phyloP scores from a whole-genome alignment of 2,329 filamentous ascomycete genomes.

The Penicillium verrucosum region DNA sequence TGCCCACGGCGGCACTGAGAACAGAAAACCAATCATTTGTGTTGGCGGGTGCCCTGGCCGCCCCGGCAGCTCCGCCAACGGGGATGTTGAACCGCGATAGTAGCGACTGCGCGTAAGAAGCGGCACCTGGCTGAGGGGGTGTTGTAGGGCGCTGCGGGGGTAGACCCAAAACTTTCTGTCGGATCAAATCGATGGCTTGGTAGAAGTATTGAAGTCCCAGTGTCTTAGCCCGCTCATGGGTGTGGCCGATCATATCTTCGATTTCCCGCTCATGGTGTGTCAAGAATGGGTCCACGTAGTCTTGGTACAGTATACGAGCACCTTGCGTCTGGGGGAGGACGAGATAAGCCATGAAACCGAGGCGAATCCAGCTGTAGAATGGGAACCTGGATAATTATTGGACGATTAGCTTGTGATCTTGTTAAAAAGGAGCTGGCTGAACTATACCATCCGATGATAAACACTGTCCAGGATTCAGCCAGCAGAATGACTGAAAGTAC shows the following conservation, averaged over 20 bases:
- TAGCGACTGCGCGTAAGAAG: slow-evolving; percentile 72
- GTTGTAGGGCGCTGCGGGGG: slow-evolving; percentile 57
- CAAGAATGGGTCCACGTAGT: slow-evolving; percentile 83
- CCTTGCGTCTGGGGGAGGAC: slow-evolving; percentile 97
- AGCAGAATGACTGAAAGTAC: slow-evolving; percentile 78
- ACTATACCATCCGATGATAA: slow-evolving; percentile 74
- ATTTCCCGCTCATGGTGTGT: slow-evolving; percentile 82
- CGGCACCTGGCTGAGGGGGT: slow-evolving; percentile 37
- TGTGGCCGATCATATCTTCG: slow-evolving; percentile 79
- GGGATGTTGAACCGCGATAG: slow-evolving; percentile 86
- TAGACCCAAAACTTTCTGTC: slow-evolving; percentile 75
- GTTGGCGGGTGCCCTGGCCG: slow-evolving; percentile 50
- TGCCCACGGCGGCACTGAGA: slow-evolving; percentile 69
- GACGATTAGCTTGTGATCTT: slow-evolving; percentile 3
- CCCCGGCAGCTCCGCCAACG: slow-evolving; percentile 56
- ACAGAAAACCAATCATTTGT: slow-evolving; percentile 71
- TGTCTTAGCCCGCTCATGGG: slow-evolving; percentile 73
- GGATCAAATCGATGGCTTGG: slow-evolving; percentile 66
- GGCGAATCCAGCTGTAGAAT: slow-evolving; percentile 88
- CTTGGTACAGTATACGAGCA: slow-evolving; percentile 78
- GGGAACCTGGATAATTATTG: slow-evolving; percentile 61
- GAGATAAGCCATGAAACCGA: slow-evolving; percentile 85
- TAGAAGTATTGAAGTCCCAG: slow-evolving; percentile 75
- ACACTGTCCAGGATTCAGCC: slow-evolving; percentile 81
- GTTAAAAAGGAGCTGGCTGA: not conserved